Evolutionary conservation across 306 rosid genomes (phyloP).

Genomic region (Trifolium fragiferum): DNA sequence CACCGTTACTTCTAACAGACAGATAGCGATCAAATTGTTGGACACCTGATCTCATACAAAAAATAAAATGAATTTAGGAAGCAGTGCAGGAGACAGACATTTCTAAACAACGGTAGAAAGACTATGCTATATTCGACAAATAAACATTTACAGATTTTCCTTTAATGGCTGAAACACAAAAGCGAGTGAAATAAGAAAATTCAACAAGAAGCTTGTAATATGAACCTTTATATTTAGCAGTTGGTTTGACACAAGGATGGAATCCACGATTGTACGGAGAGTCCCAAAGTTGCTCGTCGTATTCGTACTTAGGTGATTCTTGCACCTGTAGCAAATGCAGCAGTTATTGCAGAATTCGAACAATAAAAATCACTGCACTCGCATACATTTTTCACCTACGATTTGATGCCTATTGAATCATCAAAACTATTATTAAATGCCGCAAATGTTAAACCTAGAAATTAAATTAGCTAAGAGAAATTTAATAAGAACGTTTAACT

Average conservation of each 20-base stretch:
- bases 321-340: conserved; percentile 40
- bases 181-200: conserved; percentile 17
- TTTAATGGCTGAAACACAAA: conserved; percentile 9
- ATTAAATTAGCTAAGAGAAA: background rate
- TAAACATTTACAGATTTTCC: background rate
- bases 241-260: conserved; percentile 71
- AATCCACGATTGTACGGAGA: conserved; percentile 65
- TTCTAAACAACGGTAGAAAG: conserved; percentile 13
- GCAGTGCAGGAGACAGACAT: background rate
- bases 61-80: conserved; percentile 28
- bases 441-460: background rate
- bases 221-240: conserved; percentile 73
- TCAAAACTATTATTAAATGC: conserved; percentile 22
- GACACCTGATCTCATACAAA: conserved; percentile 58
- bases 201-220: conserved; percentile 13
- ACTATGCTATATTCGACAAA: conserved; percentile 16
- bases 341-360: conserved; percentile 4
- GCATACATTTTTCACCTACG: background rate
- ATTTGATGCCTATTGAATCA: background rate
- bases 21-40: conserved; percentile 65
- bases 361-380: conserved; percentile 3
- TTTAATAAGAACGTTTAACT: background rate
- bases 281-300: conserved; percentile 63
- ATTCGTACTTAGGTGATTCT: conserved; percentile 20
- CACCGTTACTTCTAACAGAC: conserved; percentile 88